A percentile compares a stretch with the other conserved stretches of the same genome.
phyloP scores from a whole-genome alignment of 1,139 yeast genomes.

The Blastobotrys petasosporus region DNA sequence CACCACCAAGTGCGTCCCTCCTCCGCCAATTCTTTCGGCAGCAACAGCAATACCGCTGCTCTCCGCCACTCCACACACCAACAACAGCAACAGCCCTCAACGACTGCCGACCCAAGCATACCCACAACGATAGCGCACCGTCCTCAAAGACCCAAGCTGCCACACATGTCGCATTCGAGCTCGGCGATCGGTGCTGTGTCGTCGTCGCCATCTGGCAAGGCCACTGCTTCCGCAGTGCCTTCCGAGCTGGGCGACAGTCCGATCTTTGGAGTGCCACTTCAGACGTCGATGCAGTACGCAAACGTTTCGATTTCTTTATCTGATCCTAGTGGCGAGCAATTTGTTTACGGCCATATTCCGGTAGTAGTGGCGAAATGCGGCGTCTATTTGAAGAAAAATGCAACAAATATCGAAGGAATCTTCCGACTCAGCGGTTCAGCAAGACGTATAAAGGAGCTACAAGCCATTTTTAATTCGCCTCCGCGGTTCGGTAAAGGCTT shows the following conservation, averaged over 20 bases:
- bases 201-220: background rate
- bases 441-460: slow-evolving; percentile 80
- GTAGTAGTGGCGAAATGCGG: slow-evolving; percentile 96
- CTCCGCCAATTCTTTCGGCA: background rate
- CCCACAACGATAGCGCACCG: background rate
- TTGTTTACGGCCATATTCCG: slow-evolving; percentile 75
- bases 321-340: slow-evolving; percentile 43
- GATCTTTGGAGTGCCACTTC: slow-evolving; percentile 86
- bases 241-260: slow-evolving; percentile 30
- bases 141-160: slow-evolving; percentile 23
- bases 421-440: slow-evolving; percentile 92
- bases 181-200: slow-evolving; percentile 9
- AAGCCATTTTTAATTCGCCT: slow-evolving; percentile 73
- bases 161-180: slow-evolving; percentile 29
- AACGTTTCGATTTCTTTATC: slow-evolving; percentile 66
- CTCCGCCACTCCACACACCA: slow-evolving; percentile 1
- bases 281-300: slow-evolving; percentile 66
- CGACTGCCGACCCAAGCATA: background rate
- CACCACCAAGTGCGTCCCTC: too few relatives aligned
- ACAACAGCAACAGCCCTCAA: slow-evolving; percentile 5
- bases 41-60: background rate
- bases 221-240: slow-evolving; percentile 15
- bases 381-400: slow-evolving; percentile 66
- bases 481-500: slow-evolving; percentile 86
- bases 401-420: slow-evolving; percentile 70